A percentile compares a stretch with the other conserved stretches of the same genome.
Evolutionary conservation across 768 basidiomycete species (phyloP).

Genomic region (Coprinopsis cinerea): DNA sequence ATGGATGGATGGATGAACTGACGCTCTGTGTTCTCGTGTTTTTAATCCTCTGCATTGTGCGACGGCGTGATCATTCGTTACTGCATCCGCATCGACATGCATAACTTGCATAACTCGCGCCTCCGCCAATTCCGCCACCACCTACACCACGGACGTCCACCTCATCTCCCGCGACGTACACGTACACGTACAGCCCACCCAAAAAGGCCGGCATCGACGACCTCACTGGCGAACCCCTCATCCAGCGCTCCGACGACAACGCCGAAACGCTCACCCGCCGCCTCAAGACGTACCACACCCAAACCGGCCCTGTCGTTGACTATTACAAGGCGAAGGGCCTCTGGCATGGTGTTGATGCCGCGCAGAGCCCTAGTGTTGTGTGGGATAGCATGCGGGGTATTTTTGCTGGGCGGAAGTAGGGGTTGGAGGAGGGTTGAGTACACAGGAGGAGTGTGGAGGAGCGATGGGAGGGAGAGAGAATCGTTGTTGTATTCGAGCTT

Average conservation of each 20-base stretch:
- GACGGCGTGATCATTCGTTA: background rate
- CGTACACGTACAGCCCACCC: constrained; percentile 63
- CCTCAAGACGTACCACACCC: constrained; percentile 80
- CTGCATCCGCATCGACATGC: background rate
- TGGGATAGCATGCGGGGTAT: constrained; percentile 77
- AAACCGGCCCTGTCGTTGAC: constrained; percentile 93
- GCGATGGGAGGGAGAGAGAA: no score
- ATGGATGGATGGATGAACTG: no score
- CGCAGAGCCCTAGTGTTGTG: constrained; percentile 87
- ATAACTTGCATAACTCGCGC: no score
- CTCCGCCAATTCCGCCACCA: background rate
- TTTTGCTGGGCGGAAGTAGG: constrained; percentile 35
- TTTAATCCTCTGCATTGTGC: no score
- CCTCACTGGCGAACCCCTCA: constrained; percentile 89
- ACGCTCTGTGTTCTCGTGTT: no score
- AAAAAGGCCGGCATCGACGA: constrained; percentile 96
- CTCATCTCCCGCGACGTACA: constrained; percentile 12
- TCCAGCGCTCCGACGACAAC: constrained; percentile 97
- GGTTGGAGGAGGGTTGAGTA: background rate
- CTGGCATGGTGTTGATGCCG: constrained; percentile 89
- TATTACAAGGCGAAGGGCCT: constrained; percentile 92
- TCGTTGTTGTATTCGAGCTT: no score
- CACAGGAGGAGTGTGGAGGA: no score
- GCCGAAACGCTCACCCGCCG: constrained; percentile 92
- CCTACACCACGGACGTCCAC: background rate